Conservation (phyloP, 257 asterid genomes). For the Striga asiatica region DNA sequence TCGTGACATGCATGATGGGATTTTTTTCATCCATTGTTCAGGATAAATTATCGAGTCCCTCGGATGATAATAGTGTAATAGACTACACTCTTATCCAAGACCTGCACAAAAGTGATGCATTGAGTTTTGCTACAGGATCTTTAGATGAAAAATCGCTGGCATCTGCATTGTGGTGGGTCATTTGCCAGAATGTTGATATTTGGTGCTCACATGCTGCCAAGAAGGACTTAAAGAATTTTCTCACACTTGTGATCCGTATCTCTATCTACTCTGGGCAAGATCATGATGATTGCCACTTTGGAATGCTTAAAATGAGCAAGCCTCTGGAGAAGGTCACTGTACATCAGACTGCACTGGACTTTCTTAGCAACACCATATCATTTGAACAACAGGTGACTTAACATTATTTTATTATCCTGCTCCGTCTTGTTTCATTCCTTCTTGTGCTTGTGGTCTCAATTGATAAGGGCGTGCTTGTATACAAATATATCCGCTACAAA, state of each 20-base stretch:
- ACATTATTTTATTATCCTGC: too few species aligned
- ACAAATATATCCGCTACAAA: too few species aligned
- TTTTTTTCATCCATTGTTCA: conserved; percentile 33
- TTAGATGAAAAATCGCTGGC: conserved; percentile 44
- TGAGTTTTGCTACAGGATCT: conserved; percentile 42
- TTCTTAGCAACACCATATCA: conserved; percentile 49
- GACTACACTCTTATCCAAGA: conserved; percentile 18
- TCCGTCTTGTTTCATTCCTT: too few species aligned
- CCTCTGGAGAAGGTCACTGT: conserved; percentile 31
- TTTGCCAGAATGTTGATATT: conserved; percentile 60
- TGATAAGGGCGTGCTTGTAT: too few species aligned
- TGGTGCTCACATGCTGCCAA: conserved; percentile 74
- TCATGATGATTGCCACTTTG: conserved; percentile 16
- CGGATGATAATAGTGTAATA: conserved; percentile 22
- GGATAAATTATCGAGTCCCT: conserved; percentile 23
- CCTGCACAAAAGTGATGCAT: conserved; percentile 23
- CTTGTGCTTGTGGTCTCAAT: too few species aligned
- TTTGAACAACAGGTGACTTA: conserved; percentile 70
- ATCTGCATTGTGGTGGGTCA: conserved; percentile 44
- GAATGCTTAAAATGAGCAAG: conserved; percentile 16
- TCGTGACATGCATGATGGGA: conserved; percentile 44
- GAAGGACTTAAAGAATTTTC: conserved; percentile 55
- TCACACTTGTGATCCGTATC: conserved; percentile 35
- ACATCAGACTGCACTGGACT: conserved; percentile 49
- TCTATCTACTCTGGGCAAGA: conserved; percentile 29